A percentile compares a stretch with the other conserved stretches of the same genome.
phyloP scores from a whole-genome alignment of 257 asterid species.

The Scutellaria minor region DNA sequence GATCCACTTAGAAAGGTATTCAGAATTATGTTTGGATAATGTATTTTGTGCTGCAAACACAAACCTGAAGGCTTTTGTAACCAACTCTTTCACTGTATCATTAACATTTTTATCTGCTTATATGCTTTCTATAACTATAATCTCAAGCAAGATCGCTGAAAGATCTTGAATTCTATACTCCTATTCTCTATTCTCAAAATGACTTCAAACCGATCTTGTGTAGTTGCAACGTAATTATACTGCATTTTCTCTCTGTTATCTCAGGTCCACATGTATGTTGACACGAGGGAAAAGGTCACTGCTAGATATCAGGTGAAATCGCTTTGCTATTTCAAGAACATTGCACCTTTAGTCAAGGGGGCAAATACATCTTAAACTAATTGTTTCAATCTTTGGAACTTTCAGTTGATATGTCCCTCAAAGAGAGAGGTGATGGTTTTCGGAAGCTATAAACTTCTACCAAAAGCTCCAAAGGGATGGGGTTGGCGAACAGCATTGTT shows the following conservation, averaged over 20 bases:
- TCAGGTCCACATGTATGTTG: constrained; percentile 86
- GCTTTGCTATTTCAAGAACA: constrained; percentile 23
- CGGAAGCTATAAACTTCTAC: constrained; percentile 90
- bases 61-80: neutral
- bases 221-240: neutral
- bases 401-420: constrained; percentile 92
- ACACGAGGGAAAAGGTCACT: constrained; percentile 91
- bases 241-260: constrained; percentile 30
- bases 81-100: neutral
- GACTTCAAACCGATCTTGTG: neutral
- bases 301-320: constrained; percentile 88
- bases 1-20: constrained; percentile 82
- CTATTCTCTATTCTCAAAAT: constrained; percentile 13
- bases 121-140: neutral
- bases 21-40: neutral
- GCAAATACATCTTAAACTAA: neutral
- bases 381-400: constrained; percentile 10
- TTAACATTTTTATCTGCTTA: neutral
- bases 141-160: neutral
- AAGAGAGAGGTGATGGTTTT: constrained; percentile 98
- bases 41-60: constrained; percentile 25
- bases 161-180: neutral
- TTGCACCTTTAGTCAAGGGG: constrained; percentile 1
- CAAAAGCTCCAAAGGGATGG: constrained; percentile 99
- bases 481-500: constrained; percentile 97